Evolutionary conservation across 768 basidiomycete genomes (phyloP).

Genomic region (Leccinum ochraceum): DNA sequence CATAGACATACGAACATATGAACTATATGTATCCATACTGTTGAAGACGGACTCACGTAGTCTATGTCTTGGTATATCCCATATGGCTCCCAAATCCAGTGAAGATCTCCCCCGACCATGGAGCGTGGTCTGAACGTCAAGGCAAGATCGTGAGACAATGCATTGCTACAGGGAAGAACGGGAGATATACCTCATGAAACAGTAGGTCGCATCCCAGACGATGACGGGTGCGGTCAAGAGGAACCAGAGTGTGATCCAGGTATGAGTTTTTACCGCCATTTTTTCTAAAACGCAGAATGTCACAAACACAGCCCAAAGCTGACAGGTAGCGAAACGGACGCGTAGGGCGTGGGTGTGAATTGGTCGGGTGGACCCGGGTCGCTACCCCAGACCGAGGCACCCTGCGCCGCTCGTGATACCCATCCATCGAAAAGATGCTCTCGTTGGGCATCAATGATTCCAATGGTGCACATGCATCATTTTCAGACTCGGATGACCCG

Average conservation of each 20-base stretch:
- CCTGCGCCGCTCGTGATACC: neutral
- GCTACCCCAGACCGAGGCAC: neutral
- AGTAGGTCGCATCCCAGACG: constrained; percentile 81
- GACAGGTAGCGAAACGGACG: neutral
- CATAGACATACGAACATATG: constrained; percentile 35
- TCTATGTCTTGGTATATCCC: constrained; percentile 71
- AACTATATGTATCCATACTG: neutral
- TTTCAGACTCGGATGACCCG: neutral
- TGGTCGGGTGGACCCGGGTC: neutral
- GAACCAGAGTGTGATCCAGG: constrained; percentile 72
- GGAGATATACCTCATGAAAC: constrained; percentile 63
- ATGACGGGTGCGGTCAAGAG: constrained; percentile 52
- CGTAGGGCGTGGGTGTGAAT: constrained; percentile 7
- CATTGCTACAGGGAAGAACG: too few species aligned
- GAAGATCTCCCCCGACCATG: constrained; percentile 83
- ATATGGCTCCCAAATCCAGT: constrained; percentile 92
- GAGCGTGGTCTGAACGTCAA: constrained; percentile 67
- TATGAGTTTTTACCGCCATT: constrained; percentile 54
- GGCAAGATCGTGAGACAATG: neutral
- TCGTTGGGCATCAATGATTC: neutral
- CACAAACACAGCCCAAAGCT: neutral
- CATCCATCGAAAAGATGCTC: neutral
- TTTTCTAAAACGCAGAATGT: neutral
- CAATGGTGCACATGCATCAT: neutral
- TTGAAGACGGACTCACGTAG: constrained; percentile 32